phyloP scores from a whole-genome alignment of 257 asterid genomes.

The Ligustrum vulgare region DNA sequence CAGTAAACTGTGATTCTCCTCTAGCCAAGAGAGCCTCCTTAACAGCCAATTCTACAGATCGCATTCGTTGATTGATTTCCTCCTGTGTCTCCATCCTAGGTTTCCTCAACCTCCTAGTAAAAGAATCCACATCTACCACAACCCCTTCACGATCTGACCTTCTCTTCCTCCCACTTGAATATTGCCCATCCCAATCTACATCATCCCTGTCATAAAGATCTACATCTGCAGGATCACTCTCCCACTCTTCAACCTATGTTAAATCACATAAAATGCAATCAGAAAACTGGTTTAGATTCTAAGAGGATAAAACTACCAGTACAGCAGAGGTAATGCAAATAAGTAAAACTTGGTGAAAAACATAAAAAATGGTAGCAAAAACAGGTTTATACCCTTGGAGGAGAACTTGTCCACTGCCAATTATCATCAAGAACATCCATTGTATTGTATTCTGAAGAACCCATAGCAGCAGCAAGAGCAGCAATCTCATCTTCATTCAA shows the following conservation, averaged over 20 bases:
- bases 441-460: conserved; percentile 67
- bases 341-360: neutral
- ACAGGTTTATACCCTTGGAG: conserved; percentile 73
- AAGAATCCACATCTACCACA: conserved; percentile 81
- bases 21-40: conserved; percentile 96
- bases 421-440: conserved; percentile 84
- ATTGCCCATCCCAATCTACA: conserved; percentile 99
- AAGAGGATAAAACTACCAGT: neutral
- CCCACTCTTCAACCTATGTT: conserved; percentile 95
- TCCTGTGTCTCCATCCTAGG: conserved; percentile 88
- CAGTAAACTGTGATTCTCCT: conserved; percentile 90
- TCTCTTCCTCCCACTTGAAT: conserved; percentile 96
- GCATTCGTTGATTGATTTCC: conserved; percentile 95
- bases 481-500: conserved; percentile 92
- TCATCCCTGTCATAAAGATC: conserved; percentile 98
- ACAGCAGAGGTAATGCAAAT: neutral
- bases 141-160: conserved; percentile 85
- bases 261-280: conserved; percentile 16
- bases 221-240: conserved; percentile 98
- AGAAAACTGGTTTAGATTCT: conserved; percentile 24
- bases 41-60: conserved; percentile 92
- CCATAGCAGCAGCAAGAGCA: conserved; percentile 71
- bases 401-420: conserved; percentile 99
- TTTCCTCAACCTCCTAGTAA: conserved; percentile 86
- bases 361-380: conserved; percentile 17